Evolutionary conservation across 805 yeast species (phyloP).

Genomic region (Saccharomycopsis malanga): DNA sequence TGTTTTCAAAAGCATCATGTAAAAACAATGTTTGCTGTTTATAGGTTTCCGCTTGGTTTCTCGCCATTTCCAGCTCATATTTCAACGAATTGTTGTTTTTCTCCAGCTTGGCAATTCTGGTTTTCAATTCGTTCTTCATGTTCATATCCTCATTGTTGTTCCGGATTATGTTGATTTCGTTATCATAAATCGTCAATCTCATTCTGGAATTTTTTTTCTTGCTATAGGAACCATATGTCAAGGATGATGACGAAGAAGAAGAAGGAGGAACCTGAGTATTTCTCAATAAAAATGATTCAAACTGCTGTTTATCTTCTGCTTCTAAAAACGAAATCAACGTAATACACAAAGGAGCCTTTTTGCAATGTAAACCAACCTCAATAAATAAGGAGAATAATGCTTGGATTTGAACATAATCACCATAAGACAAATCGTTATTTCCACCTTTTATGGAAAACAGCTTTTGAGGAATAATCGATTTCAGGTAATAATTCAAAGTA

Average conservation of each 20-base stretch:
- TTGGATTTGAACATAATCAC: background rate
- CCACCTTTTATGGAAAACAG: background rate
- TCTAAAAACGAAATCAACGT: constrained; percentile 4
- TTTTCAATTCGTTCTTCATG: background rate
- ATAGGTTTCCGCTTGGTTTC: too few relatives aligned
- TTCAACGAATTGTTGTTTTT: background rate
- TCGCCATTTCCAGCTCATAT: background rate
- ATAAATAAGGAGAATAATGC: background rate
- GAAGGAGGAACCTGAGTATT: background rate
- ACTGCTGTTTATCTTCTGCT: background rate
- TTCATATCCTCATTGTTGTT: background rate
- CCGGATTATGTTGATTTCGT: background rate
- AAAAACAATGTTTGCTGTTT: too few relatives aligned
- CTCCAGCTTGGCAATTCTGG: background rate
- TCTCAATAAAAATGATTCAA: background rate
- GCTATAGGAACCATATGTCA: too few relatives aligned
- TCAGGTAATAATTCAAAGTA: background rate
- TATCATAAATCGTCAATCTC: background rate
- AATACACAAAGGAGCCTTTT: constrained; percentile 1
- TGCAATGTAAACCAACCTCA: constrained; percentile 2
- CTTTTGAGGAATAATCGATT: background rate
- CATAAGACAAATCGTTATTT: background rate
- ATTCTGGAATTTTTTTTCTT: too few relatives aligned
- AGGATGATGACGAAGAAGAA: too few relatives aligned
- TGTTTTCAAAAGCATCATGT: too few relatives aligned